phyloP scores from a whole-genome alignment of 2,329 filamentous ascomycete genomes.

The Ophiostoma montium region DNA sequence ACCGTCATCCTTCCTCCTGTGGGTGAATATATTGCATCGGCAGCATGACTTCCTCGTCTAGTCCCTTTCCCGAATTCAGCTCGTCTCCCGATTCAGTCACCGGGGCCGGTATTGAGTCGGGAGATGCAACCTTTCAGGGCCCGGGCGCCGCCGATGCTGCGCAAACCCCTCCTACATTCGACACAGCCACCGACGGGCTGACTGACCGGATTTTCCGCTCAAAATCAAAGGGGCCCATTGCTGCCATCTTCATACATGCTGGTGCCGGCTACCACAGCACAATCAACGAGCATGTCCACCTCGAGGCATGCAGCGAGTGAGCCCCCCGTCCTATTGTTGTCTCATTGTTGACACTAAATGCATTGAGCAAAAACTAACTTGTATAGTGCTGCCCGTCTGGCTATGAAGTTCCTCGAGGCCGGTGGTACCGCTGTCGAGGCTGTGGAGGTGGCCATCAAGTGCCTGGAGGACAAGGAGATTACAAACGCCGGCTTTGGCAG shows the following conservation, averaged over 20 bases:
- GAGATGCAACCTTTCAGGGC: not conserved
- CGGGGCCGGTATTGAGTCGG: not conserved
- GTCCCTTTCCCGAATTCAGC: conserved; percentile 12
- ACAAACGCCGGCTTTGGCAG: conserved; percentile 96
- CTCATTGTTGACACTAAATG: not conserved
- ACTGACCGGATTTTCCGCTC: conserved; percentile 16
- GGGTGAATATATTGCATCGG: not conserved
- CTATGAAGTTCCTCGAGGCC: conserved; percentile 65
- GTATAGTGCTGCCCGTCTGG: conserved; percentile 62
- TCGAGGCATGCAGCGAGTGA: conserved; percentile 79
- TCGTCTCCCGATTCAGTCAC: not conserved
- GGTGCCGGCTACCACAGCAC: conserved; percentile 88
- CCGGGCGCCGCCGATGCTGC: not conserved
- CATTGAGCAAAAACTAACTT: not conserved
- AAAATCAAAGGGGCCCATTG: conserved; percentile 12
- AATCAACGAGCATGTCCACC: conserved; percentile 71
- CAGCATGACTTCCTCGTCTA: conserved; percentile 3
- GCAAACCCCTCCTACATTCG: not conserved
- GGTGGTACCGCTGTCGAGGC: conserved; percentile 77
- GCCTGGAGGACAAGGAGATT: conserved; percentile 86
- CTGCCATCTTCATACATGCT: conserved; percentile 85
- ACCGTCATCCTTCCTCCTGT: not conserved
- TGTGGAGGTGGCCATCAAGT: conserved; percentile 74
- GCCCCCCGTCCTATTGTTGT: conserved; percentile 21
- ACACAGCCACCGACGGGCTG: conserved; percentile 12